Evolutionary conservation across 2,329 filamentous ascomycete species (phyloP).

Genomic region (Cryphonectria japonica): DNA sequence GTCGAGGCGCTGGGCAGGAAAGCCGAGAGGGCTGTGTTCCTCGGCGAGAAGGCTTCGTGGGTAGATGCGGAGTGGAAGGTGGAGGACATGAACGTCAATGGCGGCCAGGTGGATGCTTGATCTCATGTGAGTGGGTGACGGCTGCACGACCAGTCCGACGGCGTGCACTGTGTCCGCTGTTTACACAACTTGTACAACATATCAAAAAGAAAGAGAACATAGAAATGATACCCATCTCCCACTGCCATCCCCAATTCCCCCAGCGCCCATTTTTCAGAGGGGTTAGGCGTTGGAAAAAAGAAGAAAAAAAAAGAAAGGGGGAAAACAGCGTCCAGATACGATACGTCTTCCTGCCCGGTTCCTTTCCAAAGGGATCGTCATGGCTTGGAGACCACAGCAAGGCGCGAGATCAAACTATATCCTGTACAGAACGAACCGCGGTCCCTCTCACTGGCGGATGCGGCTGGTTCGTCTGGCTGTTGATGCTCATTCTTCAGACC

Average conservation of each 20-base stretch:
- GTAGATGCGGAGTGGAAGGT: constrained; percentile 74
- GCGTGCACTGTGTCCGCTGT: constrained; percentile 11
- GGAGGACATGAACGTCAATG: constrained; percentile 71
- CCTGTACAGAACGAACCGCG: constrained; percentile 30
- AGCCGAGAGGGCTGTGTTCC: constrained; percentile 68
- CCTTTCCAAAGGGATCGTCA: constrained; percentile 33
- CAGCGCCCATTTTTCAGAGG: background rate
- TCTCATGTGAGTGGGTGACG: background rate
- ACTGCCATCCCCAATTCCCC: background rate
- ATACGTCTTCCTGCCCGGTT: constrained; percentile 61
- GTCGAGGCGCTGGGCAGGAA: constrained; percentile 66
- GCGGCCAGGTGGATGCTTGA: constrained; percentile 35
- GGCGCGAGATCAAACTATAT: constrained; percentile 59
- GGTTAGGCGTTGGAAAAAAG: background rate
- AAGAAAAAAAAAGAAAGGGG: background rate
- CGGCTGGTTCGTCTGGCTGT: constrained; percentile 25
- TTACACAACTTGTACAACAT: constrained; percentile 27
- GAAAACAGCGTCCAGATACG: constrained; percentile 62
- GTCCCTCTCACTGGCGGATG: constrained; percentile 5
- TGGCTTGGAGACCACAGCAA: constrained; percentile 64
- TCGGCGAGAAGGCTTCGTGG: constrained; percentile 85
- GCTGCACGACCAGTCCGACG: background rate
- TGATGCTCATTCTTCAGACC: constrained; percentile 64
- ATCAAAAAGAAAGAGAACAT: constrained; percentile 9
- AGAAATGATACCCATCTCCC: constrained; percentile 31